Evolutionary conservation across 192 early-diverging fungal genomes (phyloP), one percentile per base, ranked within the genome.

Genomic region (Lunasporangiospora selenospora): DNA sequence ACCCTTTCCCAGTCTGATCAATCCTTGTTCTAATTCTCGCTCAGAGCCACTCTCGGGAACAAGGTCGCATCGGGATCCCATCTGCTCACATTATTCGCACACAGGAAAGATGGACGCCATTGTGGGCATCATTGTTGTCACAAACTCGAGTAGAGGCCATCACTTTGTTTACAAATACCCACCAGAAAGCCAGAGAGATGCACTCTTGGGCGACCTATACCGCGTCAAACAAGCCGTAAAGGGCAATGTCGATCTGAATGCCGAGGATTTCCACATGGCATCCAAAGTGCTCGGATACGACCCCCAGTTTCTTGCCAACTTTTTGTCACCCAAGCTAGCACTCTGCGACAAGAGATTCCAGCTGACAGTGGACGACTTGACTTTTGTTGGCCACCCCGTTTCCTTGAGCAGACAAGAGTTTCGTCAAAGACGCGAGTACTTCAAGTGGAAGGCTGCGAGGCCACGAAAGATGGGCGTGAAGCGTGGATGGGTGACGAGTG

Each of bases 301-400:
- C 10, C 79, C 85, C 16, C 82, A 85, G 26, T 83, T 92, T 47
- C 84, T 95, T 27, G 91, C 93, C 9, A 88, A 95, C 56, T 56
- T 93, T n/a, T 83, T 97, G n/a, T 89, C 92, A 3, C 95, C 95
- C 9, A 93, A 90, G 77, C 77, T 84, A 18, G 78, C 87, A 24
- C 80, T 95, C 24, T 88, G 93, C 67, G 92, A 95, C 64, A 80
- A 82, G 42, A 81, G 88, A 45, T 98, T 98, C 70, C 92, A 95
- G 63, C 80, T 98, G 39, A 82, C 87, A 2, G 88, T 98, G 9
- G 92, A 97, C 71, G 87, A 92, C 40, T 60, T 95, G 49, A 87
- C 89, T 10, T 96, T 98, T 87, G 82, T 92, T 3, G 91, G 91
- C 0, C 89, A 90, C 48, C 88, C 89, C 18, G 67, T 79, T 8